A percentile compares a stretch with the other conserved stretches of the same genome.
Conservation (phyloP, 345 rosid genomes). For the Noccaea bulbosa region DNA sequence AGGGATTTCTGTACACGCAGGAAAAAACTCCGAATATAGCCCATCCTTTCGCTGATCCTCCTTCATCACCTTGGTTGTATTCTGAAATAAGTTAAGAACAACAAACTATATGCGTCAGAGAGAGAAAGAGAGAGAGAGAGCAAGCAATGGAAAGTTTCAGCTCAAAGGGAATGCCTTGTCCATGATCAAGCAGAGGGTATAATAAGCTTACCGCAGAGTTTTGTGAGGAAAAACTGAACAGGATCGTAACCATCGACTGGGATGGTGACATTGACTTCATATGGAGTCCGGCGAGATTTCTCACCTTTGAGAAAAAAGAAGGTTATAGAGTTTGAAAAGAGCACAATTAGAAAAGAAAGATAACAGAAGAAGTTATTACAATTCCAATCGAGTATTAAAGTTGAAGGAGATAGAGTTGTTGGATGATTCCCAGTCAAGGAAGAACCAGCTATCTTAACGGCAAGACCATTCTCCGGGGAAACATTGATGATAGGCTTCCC, state of each 20-base stretch:
- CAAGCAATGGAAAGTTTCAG: constrained; percentile 22
- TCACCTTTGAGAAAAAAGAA: constrained; percentile 57
- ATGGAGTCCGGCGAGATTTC: constrained; percentile 57
- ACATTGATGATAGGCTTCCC: constrained; percentile 72
- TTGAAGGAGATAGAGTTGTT: constrained; percentile 84
- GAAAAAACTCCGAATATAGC: constrained; percentile 86
- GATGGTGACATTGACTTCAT: constrained; percentile 74
- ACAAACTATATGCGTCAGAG: not conserved
- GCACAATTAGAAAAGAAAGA: constrained; percentile 12
- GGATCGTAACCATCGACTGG: constrained; percentile 86
- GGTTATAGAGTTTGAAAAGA: constrained; percentile 32
- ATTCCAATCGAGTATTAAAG: constrained; percentile 78
- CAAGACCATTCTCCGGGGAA: constrained; percentile 73
- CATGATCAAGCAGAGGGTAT: constrained; percentile 8
- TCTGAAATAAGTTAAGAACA: constrained; percentile 54
- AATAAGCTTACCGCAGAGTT: constrained; percentile 75
- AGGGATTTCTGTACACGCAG: constrained; percentile 68
- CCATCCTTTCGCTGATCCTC: constrained; percentile 81
- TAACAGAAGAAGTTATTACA: constrained; percentile 52
- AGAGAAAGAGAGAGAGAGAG: constrained; percentile 9
- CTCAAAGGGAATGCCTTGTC: constrained; percentile 1
- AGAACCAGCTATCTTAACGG: constrained; percentile 67
- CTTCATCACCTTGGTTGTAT: constrained; percentile 57
- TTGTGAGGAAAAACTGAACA: constrained; percentile 78
- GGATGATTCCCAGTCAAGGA: constrained; percentile 69